These are phyloP conservation scores for Immersiella caudata DNA, from an alignment of 495 filamentous ascomycete genomes.

Conservation along the genomic window DNA sequence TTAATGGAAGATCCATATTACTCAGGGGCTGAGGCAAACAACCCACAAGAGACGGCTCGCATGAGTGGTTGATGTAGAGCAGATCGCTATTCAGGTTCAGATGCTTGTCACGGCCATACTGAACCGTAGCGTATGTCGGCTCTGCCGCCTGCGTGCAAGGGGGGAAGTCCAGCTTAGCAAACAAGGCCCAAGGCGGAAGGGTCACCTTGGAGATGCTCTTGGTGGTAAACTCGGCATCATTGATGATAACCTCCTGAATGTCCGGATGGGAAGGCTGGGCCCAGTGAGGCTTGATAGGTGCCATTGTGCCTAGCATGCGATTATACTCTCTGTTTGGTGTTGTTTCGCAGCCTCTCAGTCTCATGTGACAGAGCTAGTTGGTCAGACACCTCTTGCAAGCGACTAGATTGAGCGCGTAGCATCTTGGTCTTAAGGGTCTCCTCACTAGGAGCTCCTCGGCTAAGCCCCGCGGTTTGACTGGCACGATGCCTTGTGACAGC, in stretches of 20 bases:
- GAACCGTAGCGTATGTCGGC: conserved; percentile 71
- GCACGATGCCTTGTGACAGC: not conserved
- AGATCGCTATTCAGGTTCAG: conserved; percentile 76
- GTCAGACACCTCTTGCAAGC: not conserved
- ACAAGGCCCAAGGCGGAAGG: conserved; percentile 64
- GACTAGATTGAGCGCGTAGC: not conserved
- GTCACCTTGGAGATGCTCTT: conserved; percentile 63
- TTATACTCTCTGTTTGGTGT: not conserved
- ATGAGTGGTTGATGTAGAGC: conserved; percentile 76
- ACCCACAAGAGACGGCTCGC: conserved; percentile 64
- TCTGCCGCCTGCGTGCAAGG: conserved; percentile 56
- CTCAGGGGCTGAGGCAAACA: not conserved
- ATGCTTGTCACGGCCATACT: conserved; percentile 62
- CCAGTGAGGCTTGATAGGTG: conserved; percentile 56
- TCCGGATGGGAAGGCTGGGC: conserved; percentile 55
- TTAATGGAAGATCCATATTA: not conserved
- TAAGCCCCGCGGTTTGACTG: not conserved
- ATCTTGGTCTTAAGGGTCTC: not conserved
- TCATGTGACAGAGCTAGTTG: not conserved
- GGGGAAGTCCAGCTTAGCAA: conserved; percentile 55
- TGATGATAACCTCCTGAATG: conserved; percentile 54
- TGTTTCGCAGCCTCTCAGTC: not conserved
- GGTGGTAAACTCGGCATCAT: conserved; percentile 57
- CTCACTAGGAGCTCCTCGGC: not conserved
- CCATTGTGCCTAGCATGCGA: conserved; percentile 36